A percentile compares a stretch with the other conserved stretches of the same genome.
These are phyloP conservation scores for Aquilaria sinensis DNA, from an alignment of 345 rosid genomes.

Conservation along the genomic window DNA sequence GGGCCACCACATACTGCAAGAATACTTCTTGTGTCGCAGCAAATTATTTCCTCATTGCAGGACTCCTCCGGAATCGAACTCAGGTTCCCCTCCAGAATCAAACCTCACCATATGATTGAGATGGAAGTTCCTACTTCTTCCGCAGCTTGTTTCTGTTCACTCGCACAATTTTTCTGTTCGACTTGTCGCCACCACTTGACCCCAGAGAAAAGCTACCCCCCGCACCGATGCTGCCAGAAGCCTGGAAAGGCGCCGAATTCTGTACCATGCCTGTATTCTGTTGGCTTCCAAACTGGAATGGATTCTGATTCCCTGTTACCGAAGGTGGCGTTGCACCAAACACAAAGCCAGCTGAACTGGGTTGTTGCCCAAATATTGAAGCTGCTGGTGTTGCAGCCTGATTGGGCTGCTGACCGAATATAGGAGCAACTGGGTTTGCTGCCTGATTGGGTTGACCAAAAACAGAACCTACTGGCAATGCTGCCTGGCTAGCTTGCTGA, in stretches of 20 bases:
- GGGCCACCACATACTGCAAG: no score
- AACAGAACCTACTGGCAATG: constrained; percentile 20
- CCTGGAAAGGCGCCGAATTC: constrained; percentile 53
- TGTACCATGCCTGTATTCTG: constrained; percentile 33
- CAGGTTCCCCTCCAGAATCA: neutral
- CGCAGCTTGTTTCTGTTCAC: constrained; percentile 30
- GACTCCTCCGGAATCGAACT: no score
- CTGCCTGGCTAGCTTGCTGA: constrained; percentile 25
- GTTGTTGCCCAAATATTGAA: constrained; percentile 43
- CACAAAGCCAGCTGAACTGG: constrained; percentile 25
- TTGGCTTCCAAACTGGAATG: constrained; percentile 69
- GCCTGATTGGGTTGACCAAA: constrained; percentile 34
- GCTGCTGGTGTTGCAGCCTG: constrained; percentile 22
- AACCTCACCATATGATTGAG: neutral
- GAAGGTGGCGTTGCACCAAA: constrained; percentile 40
- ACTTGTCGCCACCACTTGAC: constrained; percentile 62
- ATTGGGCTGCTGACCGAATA: constrained; percentile 36
- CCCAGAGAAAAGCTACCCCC: constrained; percentile 89
- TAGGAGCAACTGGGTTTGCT: constrained; percentile 29
- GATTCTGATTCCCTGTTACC: constrained; percentile 20
- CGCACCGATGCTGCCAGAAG: constrained; percentile 50
- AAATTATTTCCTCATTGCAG: no score
- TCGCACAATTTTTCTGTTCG: constrained; percentile 45
- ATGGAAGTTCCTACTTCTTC: constrained; percentile 37
- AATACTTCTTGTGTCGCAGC: no score